These are phyloP conservation scores for Begonia peltatifolia DNA, from an alignment of 306 rosid genomes.

Conservation along the genomic window DNA sequence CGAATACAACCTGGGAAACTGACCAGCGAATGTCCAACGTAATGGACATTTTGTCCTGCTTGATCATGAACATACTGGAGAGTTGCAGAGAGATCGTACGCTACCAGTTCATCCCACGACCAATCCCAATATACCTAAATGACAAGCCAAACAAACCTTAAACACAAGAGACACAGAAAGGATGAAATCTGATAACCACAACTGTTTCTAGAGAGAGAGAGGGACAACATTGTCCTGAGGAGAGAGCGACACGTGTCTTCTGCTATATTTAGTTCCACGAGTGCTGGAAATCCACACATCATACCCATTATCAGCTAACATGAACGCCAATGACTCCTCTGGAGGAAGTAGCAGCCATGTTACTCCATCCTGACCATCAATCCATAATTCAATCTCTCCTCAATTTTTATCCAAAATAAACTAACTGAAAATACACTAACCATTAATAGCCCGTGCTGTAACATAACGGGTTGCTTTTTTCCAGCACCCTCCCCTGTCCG, in stretches of 20 bases:
- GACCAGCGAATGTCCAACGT: slow-evolving; percentile 91
- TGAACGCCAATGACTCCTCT: slow-evolving; percentile 43
- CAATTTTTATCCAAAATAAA: background rate
- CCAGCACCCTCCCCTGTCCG: slow-evolving; percentile 17
- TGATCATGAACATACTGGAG: slow-evolving; percentile 55
- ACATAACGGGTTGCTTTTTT: slow-evolving; percentile 36
- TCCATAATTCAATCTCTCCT: background rate
- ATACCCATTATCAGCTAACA: slow-evolving; percentile 59
- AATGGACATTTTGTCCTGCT: slow-evolving; percentile 65
- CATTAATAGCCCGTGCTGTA: slow-evolving; percentile 70
- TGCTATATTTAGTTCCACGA: slow-evolving; percentile 69
- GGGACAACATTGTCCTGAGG: slow-evolving; percentile 30
- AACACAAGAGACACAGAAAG: background rate
- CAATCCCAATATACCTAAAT: slow-evolving; percentile 73
- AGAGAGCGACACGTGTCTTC: slow-evolving; percentile 26
- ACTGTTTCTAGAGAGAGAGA: background rate
- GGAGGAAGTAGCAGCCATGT: slow-evolving; percentile 77
- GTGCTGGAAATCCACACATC: slow-evolving; percentile 75
- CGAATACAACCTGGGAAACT: slow-evolving; percentile 8
- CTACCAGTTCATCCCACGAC: slow-evolving; percentile 97
- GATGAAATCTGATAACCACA: background rate
- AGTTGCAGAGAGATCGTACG: slow-evolving; percentile 80
- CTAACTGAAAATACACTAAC: slow-evolving; percentile 16
- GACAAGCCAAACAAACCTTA: background rate
- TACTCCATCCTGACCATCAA: slow-evolving; percentile 14